phyloP scores from a whole-genome alignment of 768 basidiomycete genomes.

The Favolaschia claudopus region DNA sequence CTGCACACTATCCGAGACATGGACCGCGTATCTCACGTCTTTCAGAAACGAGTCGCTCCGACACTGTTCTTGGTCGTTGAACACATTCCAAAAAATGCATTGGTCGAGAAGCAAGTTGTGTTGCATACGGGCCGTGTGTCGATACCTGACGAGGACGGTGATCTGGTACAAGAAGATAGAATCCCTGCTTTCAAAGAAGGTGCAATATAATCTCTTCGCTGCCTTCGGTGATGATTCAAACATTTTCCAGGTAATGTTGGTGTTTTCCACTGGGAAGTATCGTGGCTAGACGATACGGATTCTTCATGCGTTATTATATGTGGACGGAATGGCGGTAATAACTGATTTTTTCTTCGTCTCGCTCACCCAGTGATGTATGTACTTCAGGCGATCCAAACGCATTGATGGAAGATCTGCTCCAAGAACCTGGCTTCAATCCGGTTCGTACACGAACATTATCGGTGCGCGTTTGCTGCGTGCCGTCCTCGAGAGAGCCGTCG shows the following conservation, averaged over 20 bases:
- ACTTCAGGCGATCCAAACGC: neutral
- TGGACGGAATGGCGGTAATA: conserved; percentile 44
- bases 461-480: conserved; percentile 56
- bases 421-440: neutral
- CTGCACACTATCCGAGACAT: neutral
- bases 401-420: neutral
- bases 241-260: conserved; percentile 22
- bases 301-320: conserved; percentile 55
- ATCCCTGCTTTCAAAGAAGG: conserved; percentile 52
- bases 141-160: conserved; percentile 56
- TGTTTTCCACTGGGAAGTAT: conserved; percentile 56
- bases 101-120: conserved; percentile 79
- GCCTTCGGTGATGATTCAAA: neutral
- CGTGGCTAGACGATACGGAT: conserved; percentile 48
- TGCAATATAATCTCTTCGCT: conserved; percentile 26
- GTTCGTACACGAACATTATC: conserved; percentile 41
- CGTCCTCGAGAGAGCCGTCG: conserved; percentile 30
- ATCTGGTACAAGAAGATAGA: conserved; percentile 39
- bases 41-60: conserved; percentile 34
- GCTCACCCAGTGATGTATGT: neutral
- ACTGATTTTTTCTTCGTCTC: neutral
- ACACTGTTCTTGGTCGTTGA: conserved; percentile 69
- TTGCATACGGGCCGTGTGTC: conserved; percentile 70
- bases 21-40: neutral
- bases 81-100: conserved; percentile 73